These are phyloP conservation scores for Alternaria sp. DNA, from an alignment of 2,329 filamentous ascomycete species.

Conservation along the genomic window DNA sequence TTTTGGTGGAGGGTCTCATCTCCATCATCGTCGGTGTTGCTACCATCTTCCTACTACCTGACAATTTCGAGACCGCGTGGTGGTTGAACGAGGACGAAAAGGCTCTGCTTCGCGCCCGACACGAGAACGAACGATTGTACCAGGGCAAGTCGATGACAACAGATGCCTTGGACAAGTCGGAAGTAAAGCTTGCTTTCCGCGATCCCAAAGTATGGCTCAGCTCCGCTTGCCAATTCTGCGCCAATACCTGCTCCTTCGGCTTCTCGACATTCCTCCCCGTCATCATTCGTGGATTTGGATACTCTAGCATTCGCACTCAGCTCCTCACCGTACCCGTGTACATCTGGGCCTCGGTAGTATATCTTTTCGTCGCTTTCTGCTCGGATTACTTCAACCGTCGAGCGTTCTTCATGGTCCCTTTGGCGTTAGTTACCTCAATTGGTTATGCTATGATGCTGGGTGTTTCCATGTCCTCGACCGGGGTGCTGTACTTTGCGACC, in stretches of 20 bases:
- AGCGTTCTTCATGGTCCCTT: constrained; percentile 26
- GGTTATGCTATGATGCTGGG: constrained; percentile 57
- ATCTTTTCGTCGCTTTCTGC: constrained; percentile 27
- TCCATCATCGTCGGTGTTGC: constrained; percentile 56
- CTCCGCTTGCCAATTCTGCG: constrained; percentile 56
- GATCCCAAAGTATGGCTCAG: constrained; percentile 60
- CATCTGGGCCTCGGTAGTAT: constrained; percentile 24
- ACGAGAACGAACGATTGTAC: constrained; percentile 54
- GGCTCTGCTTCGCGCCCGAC: constrained; percentile 57
- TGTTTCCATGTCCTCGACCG: constrained; percentile 23
- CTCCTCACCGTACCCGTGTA: constrained; percentile 37
- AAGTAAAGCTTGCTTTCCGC: constrained; percentile 80
- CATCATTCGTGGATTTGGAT: constrained; percentile 31
- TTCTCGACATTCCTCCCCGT: constrained; percentile 30
- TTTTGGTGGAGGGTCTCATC: constrained; percentile 64
- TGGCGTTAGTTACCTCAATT: constrained; percentile 47
- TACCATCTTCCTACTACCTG: constrained; percentile 59
- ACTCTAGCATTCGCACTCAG: constrained; percentile 26
- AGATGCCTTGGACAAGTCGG: constrained; percentile 86
- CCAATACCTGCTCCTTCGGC: constrained; percentile 21
- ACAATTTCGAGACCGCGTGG: constrained; percentile 53
- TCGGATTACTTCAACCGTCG: constrained; percentile 27
- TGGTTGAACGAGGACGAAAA: constrained; percentile 59
- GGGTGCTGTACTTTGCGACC: constrained; percentile 57
- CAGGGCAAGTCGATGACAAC: constrained; percentile 67